Percentiles rank a stretch among this genome's conserved stretches.
phyloP scores from a whole-genome alignment of 768 basidiomycete species.

The Leccinum obscurum region DNA sequence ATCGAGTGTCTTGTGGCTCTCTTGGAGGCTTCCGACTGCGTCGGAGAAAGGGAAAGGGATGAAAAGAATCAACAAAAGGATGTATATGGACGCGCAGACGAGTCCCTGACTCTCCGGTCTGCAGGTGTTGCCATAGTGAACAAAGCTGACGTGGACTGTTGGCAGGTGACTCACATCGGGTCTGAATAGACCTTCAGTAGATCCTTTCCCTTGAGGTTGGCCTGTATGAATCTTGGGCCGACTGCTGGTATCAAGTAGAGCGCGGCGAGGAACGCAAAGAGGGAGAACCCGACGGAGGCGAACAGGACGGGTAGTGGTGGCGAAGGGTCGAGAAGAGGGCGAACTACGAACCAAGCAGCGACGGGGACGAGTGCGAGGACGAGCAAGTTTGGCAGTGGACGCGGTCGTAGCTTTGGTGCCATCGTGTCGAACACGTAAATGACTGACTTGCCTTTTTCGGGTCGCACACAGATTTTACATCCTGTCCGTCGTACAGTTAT shows the following conservation, averaged over 20 bases:
- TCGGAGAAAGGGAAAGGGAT: conserved; percentile 95
- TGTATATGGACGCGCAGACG: conserved; percentile 87
- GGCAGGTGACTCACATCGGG: conserved; percentile 54
- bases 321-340: conserved; percentile 68
- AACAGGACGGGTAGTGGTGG: conserved; percentile 74
- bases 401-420: conserved; percentile 35
- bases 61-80: conserved; percentile 84
- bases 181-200: conserved; percentile 78
- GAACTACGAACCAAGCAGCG: conserved; percentile 69
- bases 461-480: background rate
- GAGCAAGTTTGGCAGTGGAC: conserved; percentile 52
- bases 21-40: conserved; percentile 50
- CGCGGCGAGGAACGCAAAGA: conserved; percentile 78
- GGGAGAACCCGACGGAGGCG: conserved; percentile 77
- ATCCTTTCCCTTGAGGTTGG: conserved; percentile 84
- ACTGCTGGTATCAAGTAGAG: conserved; percentile 82
- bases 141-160: background rate
- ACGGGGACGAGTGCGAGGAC: conserved; percentile 64
- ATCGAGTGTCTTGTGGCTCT: conserved; percentile 47
- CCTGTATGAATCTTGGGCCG: conserved; percentile 75
- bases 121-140: background rate
- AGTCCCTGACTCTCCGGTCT: conserved; percentile 96
- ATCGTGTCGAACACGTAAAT: conserved; percentile 9
- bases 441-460: conserved; percentile 13
- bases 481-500: conserved; percentile 34